These are phyloP conservation scores for Metschnikowia kunwiensis DNA, from an alignment of 805 yeast species.

Conservation along the genomic window DNA sequence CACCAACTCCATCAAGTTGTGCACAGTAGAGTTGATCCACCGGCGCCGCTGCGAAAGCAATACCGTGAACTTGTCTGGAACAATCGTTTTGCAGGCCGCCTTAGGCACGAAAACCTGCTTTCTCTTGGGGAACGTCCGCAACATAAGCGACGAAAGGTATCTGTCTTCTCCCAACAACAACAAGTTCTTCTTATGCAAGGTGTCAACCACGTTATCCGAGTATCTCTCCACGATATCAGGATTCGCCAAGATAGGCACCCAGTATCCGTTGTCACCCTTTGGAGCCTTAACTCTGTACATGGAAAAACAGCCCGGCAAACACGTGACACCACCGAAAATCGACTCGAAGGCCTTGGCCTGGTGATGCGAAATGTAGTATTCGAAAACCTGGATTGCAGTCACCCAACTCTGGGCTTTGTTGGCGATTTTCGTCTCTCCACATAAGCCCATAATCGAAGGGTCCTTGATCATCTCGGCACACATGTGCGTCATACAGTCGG, in stretches of 20 bases:
- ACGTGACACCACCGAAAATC: slow-evolving; percentile 92
- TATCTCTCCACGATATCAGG: slow-evolving; percentile 93
- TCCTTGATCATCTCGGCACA: slow-evolving; percentile 83
- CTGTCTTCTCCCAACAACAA: slow-evolving; percentile 89
- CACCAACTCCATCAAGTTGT: slow-evolving; percentile 83
- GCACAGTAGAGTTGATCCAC: slow-evolving; percentile 95
- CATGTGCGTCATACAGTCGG: slow-evolving; percentile 88
- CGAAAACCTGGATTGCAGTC: slow-evolving; percentile 90
- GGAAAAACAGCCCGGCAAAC: slow-evolving; percentile 93
- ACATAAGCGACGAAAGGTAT: slow-evolving; percentile 78
- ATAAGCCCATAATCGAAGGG: slow-evolving; percentile 84
- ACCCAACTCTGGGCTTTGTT: slow-evolving; percentile 85
- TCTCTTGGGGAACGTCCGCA: slow-evolving; percentile 84
- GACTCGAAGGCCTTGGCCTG: slow-evolving; percentile 93
- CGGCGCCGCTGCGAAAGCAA: slow-evolving; percentile 90
- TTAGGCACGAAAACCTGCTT: slow-evolving; percentile 83
- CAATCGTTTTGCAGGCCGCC: slow-evolving; percentile 89
- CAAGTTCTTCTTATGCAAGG: slow-evolving; percentile 82
- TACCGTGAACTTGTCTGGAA: slow-evolving; percentile 77
- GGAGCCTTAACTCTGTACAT: slow-evolving; percentile 91
- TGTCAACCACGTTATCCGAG: slow-evolving; percentile 78
- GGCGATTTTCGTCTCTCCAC: slow-evolving; percentile 92
- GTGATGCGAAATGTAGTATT: slow-evolving; percentile 90
- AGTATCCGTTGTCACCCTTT: slow-evolving; percentile 62
- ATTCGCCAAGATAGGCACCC: slow-evolving; percentile 93